Base-by-base conservation (phyloP, 2,329 filamentous ascomycete species). In the Ophiostoma quercus region DNA sequence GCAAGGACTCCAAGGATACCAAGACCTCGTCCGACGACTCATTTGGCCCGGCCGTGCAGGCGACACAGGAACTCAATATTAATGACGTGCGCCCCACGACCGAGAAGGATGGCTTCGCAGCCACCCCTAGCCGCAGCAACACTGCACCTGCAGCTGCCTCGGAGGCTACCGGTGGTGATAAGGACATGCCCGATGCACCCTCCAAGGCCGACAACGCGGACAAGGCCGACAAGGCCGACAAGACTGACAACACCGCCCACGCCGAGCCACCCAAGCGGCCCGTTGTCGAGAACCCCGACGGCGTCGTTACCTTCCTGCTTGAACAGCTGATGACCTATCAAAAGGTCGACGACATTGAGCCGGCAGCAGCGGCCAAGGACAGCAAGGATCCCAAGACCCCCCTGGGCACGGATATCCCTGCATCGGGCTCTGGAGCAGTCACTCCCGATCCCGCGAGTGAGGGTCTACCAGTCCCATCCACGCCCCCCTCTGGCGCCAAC, bases 221-320 rank as follows among this genome's bases (percentile, higher is more conserved):
- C 5, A n/a, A 22, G 11, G 22, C 65, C 2, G 37, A 39, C 78
- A 79, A 79, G 41, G 96, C 94, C 6, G 43, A 47, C 78, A 78
- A 78, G 25, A 12, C 39, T 1, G n/a, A 39, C 5, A n/a, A 22
- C 22, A 43, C 19, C 22, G n/a, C 65, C 22, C 19, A 41, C 12
- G 75, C 80, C 0, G 77, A 80, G 47, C 93, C 97, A 71, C 80
- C 87, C 57, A 97, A 96, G 79, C 84, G 91, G 9, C 94, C 95
- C 0, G 84, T 94, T 14, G 88, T 97, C 6, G 94, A 97, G 78
- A 93, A 95, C 72, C 92, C 94, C 0, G 95, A 98, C 78, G 95
- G 95, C 3, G 92, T 99, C 3, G 90, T 99, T 71, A 92, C 98
- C 76, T 99, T 97, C 79, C 84, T 99, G 29, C 87, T 99, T 4